A percentile compares a stretch with the other conserved stretches of the same genome.
These are phyloP conservation scores for Candida coquimbonensis DNA, from an alignment of 805 yeast genomes.

Conservation along the genomic window DNA sequence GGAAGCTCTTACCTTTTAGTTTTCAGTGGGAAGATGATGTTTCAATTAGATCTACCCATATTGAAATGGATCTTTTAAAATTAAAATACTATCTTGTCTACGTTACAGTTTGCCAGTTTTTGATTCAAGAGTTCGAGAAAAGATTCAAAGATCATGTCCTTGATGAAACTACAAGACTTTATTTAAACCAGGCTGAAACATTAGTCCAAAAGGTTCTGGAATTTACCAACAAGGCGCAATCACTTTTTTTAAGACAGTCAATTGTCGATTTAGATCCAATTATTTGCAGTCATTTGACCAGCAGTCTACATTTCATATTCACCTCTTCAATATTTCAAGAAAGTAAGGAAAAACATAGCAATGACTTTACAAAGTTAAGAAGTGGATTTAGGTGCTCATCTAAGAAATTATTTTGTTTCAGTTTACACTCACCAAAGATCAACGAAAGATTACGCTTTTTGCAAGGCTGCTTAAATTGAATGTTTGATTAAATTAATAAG, in stretches of 20 bases:
- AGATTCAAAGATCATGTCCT: background rate
- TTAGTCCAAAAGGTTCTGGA: background rate
- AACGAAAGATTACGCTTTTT: background rate
- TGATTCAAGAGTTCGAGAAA: background rate
- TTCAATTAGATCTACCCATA: conserved; percentile 2
- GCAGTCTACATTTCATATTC: background rate
- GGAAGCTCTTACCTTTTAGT: conserved; percentile 1
- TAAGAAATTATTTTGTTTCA: background rate
- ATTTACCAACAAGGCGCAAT: background rate
- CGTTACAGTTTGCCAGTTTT: conserved; percentile 4
- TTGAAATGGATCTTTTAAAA: conserved; percentile 3
- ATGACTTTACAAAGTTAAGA: background rate
- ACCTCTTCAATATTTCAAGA: background rate
- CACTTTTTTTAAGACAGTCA: background rate
- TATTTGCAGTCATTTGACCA: background rate
- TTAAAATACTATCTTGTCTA: conserved; percentile 1
- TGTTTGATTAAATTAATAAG: background rate
- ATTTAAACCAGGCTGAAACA: background rate
- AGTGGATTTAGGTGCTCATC: background rate
- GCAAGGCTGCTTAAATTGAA: too few relatives aligned
- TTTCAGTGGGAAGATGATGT: conserved; percentile 6
- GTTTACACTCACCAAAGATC: conserved; percentile 1
- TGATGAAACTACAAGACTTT: background rate
- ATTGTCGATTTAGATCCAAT: conserved; percentile 2
- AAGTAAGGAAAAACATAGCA: background rate